Conservation (phyloP, 2,329 filamentous ascomycete genomes). For the Aspergillus sp. region DNA sequence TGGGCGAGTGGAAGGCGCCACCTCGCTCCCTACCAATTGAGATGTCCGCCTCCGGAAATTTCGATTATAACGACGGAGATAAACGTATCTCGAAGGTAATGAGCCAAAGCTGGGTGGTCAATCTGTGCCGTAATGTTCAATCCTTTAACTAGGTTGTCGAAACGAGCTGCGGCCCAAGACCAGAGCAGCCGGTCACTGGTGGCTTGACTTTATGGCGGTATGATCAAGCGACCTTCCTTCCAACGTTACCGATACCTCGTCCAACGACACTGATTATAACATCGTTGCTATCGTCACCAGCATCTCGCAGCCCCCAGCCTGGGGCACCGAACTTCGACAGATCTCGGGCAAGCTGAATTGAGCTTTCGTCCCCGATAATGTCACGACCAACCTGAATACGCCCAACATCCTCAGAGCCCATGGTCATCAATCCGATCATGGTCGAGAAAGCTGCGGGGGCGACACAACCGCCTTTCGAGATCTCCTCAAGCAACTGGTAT, state of each 20-base stretch:
- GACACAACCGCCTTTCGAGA: conserved; percentile 80
- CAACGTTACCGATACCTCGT: conserved; percentile 89
- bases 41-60: neutral
- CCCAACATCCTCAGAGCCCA: conserved; percentile 96
- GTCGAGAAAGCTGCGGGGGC: conserved; percentile 69
- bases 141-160: neutral
- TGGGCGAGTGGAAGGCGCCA: neutral
- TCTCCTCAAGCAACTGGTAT: conserved; percentile 80
- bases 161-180: neutral
- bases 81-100: neutral
- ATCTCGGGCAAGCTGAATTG: conserved; percentile 79
- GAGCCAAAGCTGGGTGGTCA: neutral
- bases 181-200: conserved; percentile 2
- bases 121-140: neutral
- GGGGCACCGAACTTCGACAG: conserved; percentile 84
- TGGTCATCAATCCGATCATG: conserved; percentile 87
- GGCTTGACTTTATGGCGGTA: neutral
- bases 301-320: conserved; percentile 85
- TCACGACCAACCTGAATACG: conserved; percentile 78
- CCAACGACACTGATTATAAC: conserved; percentile 90
- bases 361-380: conserved; percentile 76
- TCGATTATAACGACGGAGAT: neutral
- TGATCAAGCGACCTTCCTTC: conserved; percentile 74
- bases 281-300: conserved; percentile 65
- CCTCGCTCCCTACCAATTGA: neutral